phyloP scores from a whole-genome alignment of 352 stramenopile species.

The Lagenidium sp. region DNA sequence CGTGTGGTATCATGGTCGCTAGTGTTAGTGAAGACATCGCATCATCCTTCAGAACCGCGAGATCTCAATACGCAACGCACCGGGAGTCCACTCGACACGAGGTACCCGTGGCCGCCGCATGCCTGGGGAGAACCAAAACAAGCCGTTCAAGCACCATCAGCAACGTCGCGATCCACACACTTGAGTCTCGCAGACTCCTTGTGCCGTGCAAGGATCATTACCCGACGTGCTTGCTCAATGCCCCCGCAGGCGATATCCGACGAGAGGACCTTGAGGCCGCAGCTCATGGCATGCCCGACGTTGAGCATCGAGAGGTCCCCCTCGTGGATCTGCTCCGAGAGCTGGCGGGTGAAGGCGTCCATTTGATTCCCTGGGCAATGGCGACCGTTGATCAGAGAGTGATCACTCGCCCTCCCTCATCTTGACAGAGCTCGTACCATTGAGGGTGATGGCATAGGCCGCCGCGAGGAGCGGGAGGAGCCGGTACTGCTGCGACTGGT shows the following conservation, averaged over 20 bases:
- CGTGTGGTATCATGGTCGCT: background rate
- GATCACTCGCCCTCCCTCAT: background rate
- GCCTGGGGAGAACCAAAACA: conserved; percentile 22
- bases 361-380: conserved; percentile 33
- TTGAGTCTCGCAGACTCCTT: background rate
- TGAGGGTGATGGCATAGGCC: conserved; percentile 87
- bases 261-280: conserved; percentile 46
- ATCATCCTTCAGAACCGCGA: background rate
- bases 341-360: conserved; percentile 29
- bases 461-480: conserved; percentile 88
- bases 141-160: background rate
- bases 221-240: conserved; percentile 39
- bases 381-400: background rate
- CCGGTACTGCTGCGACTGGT: conserved; percentile 93
- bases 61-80: conserved; percentile 9
- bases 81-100: conserved; percentile 60
- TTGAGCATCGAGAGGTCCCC: conserved; percentile 33
- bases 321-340: conserved; percentile 32
- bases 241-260: conserved; percentile 39
- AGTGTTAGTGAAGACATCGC: background rate
- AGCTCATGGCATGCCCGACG: conserved; percentile 49
- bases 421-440: conserved; percentile 8
- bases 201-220: too few relatives aligned
- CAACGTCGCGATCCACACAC: background rate
- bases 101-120: conserved; percentile 93